Base-by-base conservation (phyloP, 805 yeast genomes). In the Lipomyces orientalis region DNA sequence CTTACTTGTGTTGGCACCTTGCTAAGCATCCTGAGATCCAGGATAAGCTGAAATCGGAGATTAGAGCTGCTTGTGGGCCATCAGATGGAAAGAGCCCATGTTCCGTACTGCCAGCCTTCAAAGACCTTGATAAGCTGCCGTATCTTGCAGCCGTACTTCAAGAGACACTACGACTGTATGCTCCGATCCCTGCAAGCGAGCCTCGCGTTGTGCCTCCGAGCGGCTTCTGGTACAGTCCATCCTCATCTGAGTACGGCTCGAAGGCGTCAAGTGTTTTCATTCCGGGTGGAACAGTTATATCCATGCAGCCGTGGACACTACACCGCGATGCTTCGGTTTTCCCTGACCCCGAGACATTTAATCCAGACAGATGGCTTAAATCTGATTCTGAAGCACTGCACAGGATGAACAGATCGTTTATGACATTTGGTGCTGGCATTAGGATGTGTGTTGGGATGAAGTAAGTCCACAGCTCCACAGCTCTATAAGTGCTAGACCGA, bases 121-220 rank as follows among this genome's bases (percentile, higher is more conserved):
- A 81, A 51, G 78, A 77, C 0, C 79, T 90, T 19, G 91, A 88
- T 68, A 79, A 79, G 9, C 77, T 88, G 49, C 89, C 89, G 1
- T 82, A 83, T 61, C 75, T 90, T 65, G 83, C 86, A 72, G 90
- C 93, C 0, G 81, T 90, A 31, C 74, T 90, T 2, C 82, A 82
- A 62, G 96, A 90, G 75, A 83, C 84, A 3, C 82, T 84, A 25
- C 79, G 93, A 54, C 79, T 88, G 0, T 90, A 88, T 76, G 81
- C 91, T 2, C 88, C 92, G 0, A 89, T 89, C 68, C 93, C 93
- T 0, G 93, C 92, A 2, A 83, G 87, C 56, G 92, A 89, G 75
- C 92, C 92, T 1, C 75, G 93, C 43, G 78, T 82, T 9, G 84
- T 82, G 58, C 84, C 84, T 0, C 62, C 68, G 14, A 60, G 19